Conservation (phyloP, 1,284 basidiomycete genomes). For the Trichosporon coremiiforme region DNA sequence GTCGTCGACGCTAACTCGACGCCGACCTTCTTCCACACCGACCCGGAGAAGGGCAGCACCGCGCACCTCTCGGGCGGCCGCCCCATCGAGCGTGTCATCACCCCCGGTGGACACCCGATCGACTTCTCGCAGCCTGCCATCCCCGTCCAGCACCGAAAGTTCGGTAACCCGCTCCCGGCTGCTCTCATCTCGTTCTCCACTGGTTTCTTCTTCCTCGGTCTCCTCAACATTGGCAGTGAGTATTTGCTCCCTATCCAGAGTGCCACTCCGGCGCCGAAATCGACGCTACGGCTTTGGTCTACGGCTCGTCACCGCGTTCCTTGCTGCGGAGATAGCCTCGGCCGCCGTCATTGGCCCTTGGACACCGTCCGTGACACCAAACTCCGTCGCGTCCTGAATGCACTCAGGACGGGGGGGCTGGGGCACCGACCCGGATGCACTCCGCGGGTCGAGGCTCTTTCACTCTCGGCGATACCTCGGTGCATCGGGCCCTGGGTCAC, state of each 20-base stretch:
- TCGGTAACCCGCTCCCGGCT: constrained; percentile 33
- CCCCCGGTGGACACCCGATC: constrained; percentile 36
- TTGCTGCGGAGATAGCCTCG: constrained; percentile 6
- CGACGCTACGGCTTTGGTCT: background rate
- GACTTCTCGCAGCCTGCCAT: constrained; percentile 35
- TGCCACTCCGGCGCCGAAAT: background rate
- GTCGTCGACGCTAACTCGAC: constrained; percentile 17
- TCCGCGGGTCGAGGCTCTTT: background rate
- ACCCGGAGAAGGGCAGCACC: constrained; percentile 31
- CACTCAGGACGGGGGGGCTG: background rate
- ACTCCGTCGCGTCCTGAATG: constrained; percentile 11
- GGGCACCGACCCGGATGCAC: constrained; percentile 3
- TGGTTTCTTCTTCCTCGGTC: constrained; percentile 29
- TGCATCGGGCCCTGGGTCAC: background rate
- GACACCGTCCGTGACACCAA: constrained; percentile 3
- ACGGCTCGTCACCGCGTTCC: constrained; percentile 6
- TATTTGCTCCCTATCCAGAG: background rate
- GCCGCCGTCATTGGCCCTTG: constrained; percentile 4
- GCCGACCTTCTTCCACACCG: constrained; percentile 24
- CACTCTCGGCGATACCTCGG: constrained; percentile 2
- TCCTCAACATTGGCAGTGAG: constrained; percentile 21
- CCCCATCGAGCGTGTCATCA: constrained; percentile 30
- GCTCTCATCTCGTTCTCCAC: constrained; percentile 28
- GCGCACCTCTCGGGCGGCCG: constrained; percentile 1
- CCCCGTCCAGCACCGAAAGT: constrained; percentile 35